phyloP scores from a whole-genome alignment of 1,284 basidiomycete species.

The Meripilus lineatus region DNA sequence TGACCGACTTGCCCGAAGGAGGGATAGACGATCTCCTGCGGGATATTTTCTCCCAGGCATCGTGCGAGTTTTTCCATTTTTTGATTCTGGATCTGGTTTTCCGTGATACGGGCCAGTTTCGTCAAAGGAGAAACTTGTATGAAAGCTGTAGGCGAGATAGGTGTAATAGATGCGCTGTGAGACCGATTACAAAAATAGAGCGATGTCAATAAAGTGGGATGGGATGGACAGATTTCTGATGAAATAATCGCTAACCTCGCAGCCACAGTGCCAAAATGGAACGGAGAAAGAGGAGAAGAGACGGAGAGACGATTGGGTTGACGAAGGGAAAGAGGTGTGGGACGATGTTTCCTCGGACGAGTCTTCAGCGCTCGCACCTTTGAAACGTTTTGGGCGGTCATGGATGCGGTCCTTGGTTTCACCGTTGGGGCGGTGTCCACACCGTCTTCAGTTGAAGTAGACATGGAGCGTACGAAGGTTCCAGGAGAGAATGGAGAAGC shows the following conservation, averaged over 20 bases:
- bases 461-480: conserved; percentile 4
- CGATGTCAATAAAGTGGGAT: background rate
- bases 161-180: background rate
- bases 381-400: background rate
- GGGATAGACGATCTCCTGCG: conserved; percentile 20
- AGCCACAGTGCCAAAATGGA: background rate
- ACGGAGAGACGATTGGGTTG: conserved; percentile 2
- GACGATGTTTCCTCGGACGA: background rate
- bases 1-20: conserved; percentile 18
- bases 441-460: background rate
- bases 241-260: background rate
- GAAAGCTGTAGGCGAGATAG: conserved; percentile 2
- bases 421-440: background rate
- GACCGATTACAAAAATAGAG: background rate
- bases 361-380: conserved; percentile 2
- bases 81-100: conserved; percentile 9
- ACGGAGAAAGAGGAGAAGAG: conserved; percentile 4
- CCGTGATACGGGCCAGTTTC: conserved; percentile 6
- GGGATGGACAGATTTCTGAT: background rate
- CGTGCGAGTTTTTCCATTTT: conserved; percentile 23
- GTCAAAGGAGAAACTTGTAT: conserved; percentile 5
- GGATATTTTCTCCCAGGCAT: conserved; percentile 17
- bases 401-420: background rate
- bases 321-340: background rate
- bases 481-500: conserved; percentile 9